Conservation (phyloP, 2,329 filamentous ascomycete genomes). For the Juglanconis juglandina region DNA sequence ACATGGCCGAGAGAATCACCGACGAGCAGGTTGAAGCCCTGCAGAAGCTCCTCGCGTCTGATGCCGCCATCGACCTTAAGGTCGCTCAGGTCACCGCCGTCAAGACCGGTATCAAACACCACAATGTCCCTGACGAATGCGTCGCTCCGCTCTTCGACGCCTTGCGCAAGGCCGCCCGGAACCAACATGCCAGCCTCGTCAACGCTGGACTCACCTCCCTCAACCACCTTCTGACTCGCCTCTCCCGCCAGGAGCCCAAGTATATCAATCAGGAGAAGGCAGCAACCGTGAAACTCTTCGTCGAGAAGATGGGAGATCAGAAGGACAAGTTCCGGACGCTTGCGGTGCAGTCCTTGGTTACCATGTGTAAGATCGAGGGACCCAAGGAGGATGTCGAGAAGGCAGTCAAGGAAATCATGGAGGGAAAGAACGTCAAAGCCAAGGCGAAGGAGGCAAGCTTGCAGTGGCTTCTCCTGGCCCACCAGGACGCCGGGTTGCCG, state of each 20-base stretch:
- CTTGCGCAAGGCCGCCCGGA: slow-evolving; percentile 69
- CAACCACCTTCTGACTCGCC: slow-evolving; percentile 79
- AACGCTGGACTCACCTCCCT: slow-evolving; percentile 84
- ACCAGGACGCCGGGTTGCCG: slow-evolving; percentile 71
- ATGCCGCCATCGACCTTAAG: slow-evolving; percentile 67
- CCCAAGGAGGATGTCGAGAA: slow-evolving; percentile 66
- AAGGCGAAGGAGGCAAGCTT: slow-evolving; percentile 81
- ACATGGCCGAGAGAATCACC: slow-evolving; percentile 56
- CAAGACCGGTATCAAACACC: slow-evolving; percentile 89
- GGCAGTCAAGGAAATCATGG: slow-evolving; percentile 71
- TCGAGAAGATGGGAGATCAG: slow-evolving; percentile 82
- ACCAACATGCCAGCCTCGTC: slow-evolving; percentile 73
- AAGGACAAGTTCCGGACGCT: slow-evolving; percentile 80
- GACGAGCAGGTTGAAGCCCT: slow-evolving; percentile 58
- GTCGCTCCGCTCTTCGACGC: slow-evolving; percentile 78
- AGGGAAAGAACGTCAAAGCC: slow-evolving; percentile 73
- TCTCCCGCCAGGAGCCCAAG: slow-evolving; percentile 80
- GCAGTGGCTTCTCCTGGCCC: slow-evolving; percentile 84
- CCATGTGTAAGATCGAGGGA: slow-evolving; percentile 68
- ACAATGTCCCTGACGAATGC: slow-evolving; percentile 74
- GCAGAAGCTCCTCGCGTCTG: slow-evolving; percentile 52
- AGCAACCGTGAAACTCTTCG: slow-evolving; percentile 68
- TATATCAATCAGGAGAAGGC: slow-evolving; percentile 66
- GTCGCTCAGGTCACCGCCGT: slow-evolving; percentile 67
- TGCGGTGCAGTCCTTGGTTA: slow-evolving; percentile 71